Percentiles rank a stretch among this genome's conserved stretches.
Evolutionary conservation across 2,329 filamentous ascomycete genomes (phyloP).

Genomic region (Cercospora sp.): DNA sequence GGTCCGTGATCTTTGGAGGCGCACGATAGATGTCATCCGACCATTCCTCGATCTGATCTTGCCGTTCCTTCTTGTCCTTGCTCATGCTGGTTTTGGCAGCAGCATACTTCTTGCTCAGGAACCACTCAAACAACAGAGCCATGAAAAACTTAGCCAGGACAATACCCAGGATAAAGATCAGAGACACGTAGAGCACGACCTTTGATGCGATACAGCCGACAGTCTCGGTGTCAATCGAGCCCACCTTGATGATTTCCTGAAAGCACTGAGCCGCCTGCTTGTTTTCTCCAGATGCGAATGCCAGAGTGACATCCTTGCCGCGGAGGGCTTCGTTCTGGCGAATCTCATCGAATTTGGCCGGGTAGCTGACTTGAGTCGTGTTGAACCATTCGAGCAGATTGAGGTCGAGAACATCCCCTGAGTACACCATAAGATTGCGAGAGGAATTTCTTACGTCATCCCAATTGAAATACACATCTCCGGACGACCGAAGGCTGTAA

Average conservation of each 20-base stretch:
- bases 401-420: slow-evolving; percentile 87
- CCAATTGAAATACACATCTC: slow-evolving; percentile 96
- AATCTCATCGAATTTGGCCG: slow-evolving; percentile 75
- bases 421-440: slow-evolving; percentile 91
- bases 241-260: slow-evolving; percentile 91
- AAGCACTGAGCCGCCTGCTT: slow-evolving; percentile 85
- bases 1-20: slow-evolving; percentile 76
- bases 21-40: slow-evolving; percentile 95
- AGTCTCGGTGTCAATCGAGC: slow-evolving; percentile 90
- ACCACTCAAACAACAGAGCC: slow-evolving; percentile 93
- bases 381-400: slow-evolving; percentile 91
- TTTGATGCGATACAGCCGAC: slow-evolving; percentile 97
- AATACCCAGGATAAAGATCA: slow-evolving; percentile 88
- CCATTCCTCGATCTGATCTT: slow-evolving; percentile 97
- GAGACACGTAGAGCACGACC: slow-evolving; percentile 90
- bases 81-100: slow-evolving; percentile 82
- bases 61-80: slow-evolving; percentile 77
- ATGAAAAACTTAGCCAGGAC: slow-evolving; percentile 84
- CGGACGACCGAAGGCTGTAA: slow-evolving; percentile 68
- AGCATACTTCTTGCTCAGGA: slow-evolving; percentile 81
- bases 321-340: slow-evolving; percentile 69
- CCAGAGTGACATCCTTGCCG: slow-evolving; percentile 84
- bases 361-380: slow-evolving; percentile 71
- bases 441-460: slow-evolving; percentile 85
- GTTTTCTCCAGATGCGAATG: slow-evolving; percentile 75